Conservation (phyloP, 345 rosid genomes). For the Draba incana region DNA sequence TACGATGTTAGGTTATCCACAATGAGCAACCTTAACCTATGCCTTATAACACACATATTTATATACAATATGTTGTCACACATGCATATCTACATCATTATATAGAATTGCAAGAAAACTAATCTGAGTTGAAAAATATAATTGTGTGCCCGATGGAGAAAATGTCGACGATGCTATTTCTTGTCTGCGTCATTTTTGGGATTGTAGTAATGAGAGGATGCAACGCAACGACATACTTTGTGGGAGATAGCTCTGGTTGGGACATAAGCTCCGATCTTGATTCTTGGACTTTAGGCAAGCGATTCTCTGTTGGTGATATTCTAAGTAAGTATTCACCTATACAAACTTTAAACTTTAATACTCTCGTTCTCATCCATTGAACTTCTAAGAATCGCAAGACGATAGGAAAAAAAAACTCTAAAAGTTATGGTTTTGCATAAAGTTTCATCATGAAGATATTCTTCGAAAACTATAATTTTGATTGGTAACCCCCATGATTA, state of each 20-base stretch:
- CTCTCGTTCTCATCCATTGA: no score
- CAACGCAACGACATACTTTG: conserved; percentile 62
- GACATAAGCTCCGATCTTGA: conserved; percentile 80
- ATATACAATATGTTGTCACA: conserved; percentile 14
- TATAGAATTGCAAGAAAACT: background rate
- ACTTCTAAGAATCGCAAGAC: background rate
- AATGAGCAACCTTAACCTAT: conserved; percentile 37
- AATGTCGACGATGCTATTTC: conserved; percentile 34
- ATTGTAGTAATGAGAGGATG: conserved; percentile 38
- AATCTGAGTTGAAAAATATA: background rate
- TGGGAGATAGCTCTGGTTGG: conserved; percentile 92
- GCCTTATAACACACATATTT: background rate
- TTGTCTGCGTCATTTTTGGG: conserved; percentile 42
- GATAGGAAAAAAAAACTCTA: background rate
- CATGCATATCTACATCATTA: background rate
- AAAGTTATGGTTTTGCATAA: background rate
- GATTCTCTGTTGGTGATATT: conserved; percentile 74
- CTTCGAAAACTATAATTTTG: background rate
- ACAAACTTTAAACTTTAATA: background rate
- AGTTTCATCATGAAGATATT: background rate
- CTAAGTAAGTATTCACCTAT: conserved; percentile 50
- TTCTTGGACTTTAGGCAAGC: conserved; percentile 69
- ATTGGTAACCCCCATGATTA: background rate
- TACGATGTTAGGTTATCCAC: conserved; percentile 52
- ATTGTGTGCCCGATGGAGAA: conserved; percentile 27